These are phyloP conservation scores for Metschnikowia amazonensis DNA, from an alignment of 805 yeast species.

Conservation along the genomic window DNA sequence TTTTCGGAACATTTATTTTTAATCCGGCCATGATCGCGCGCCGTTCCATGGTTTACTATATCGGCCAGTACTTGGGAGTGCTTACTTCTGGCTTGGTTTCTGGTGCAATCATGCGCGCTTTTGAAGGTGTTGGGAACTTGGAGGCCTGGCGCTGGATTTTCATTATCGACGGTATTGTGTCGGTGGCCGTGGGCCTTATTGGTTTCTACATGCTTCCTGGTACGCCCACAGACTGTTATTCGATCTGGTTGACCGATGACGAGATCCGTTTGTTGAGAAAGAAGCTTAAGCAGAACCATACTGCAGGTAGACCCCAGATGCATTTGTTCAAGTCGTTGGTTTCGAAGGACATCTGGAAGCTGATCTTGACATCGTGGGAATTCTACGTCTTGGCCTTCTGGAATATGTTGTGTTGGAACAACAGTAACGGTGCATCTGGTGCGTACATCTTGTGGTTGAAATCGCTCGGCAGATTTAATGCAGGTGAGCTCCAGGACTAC, in stretches of 20 bases:
- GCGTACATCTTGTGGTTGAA: conserved; percentile 59
- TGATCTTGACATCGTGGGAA: conserved; percentile 54
- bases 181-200: conserved; percentile 16
- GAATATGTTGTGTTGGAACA: conserved; percentile 61
- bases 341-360: conserved; percentile 44
- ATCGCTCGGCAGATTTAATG: conserved; percentile 22
- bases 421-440: conserved; percentile 53
- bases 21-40: conserved; percentile 24
- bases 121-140: conserved; percentile 13
- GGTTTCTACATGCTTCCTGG: conserved; percentile 22
- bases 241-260: conserved; percentile 18
- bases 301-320: conserved; percentile 18
- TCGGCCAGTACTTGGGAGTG: conserved; percentile 29
- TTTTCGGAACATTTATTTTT: conserved; percentile 24
- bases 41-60: conserved; percentile 25
- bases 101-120: conserved; percentile 18
- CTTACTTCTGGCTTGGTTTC: conserved; percentile 29
- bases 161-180: conserved; percentile 17
- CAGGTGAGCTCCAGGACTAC: conserved; percentile 34
- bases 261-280: conserved; percentile 36
- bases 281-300: conserved; percentile 16
- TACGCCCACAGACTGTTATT: conserved; percentile 19
- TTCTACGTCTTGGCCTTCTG: conserved; percentile 53
- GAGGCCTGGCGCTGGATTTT: conserved; percentile 21
- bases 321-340: conserved; percentile 15